These are phyloP conservation scores for Monosporozyma servazzii DNA, from an alignment of 805 yeast species.

Conservation along the genomic window DNA sequence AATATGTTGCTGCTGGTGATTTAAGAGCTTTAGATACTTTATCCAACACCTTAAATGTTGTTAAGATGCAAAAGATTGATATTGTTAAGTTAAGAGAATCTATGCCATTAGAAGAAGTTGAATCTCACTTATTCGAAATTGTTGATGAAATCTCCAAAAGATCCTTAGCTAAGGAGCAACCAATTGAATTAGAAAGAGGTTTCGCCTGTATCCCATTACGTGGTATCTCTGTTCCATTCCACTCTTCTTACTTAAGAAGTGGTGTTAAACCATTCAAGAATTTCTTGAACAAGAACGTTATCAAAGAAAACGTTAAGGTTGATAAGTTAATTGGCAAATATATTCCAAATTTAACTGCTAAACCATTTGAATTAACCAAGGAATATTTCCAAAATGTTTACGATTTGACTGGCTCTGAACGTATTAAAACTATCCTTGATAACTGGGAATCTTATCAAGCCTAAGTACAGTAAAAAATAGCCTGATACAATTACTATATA, in stretches of 20 bases:
- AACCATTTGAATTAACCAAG: conserved; percentile 90
- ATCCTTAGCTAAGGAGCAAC: conserved; percentile 84
- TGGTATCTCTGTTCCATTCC: conserved; percentile 99
- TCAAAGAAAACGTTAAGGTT: conserved; percentile 91
- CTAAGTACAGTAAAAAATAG: neutral
- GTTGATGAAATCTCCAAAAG: conserved; percentile 76
- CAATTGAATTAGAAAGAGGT: conserved; percentile 94
- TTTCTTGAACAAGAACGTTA: conserved; percentile 91
- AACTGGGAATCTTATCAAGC: conserved; percentile 84
- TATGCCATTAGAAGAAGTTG: conserved; percentile 79
- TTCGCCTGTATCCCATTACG: conserved; percentile 96
- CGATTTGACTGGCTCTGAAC: conserved; percentile 80
- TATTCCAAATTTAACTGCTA: conserved; percentile 97
- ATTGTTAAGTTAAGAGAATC: conserved; percentile 77
- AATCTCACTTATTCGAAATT: conserved; percentile 79
- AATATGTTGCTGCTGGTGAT: conserved; percentile 98
- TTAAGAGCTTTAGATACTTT: conserved; percentile 88
- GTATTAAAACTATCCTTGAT: conserved; percentile 81
- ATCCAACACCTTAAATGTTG: conserved; percentile 84
- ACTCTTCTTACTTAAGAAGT: conserved; percentile 92
- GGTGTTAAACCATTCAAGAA: conserved; percentile 99
- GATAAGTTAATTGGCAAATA: conserved; percentile 88
- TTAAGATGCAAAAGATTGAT: conserved; percentile 91
- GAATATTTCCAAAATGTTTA: conserved; percentile 97
- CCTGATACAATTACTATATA: neutral